Evolutionary conservation across 1,284 basidiomycete genomes (phyloP), one percentile per base, ranked within the genome.

Genomic region (Kalmanozyma brasiliensis): DNA sequence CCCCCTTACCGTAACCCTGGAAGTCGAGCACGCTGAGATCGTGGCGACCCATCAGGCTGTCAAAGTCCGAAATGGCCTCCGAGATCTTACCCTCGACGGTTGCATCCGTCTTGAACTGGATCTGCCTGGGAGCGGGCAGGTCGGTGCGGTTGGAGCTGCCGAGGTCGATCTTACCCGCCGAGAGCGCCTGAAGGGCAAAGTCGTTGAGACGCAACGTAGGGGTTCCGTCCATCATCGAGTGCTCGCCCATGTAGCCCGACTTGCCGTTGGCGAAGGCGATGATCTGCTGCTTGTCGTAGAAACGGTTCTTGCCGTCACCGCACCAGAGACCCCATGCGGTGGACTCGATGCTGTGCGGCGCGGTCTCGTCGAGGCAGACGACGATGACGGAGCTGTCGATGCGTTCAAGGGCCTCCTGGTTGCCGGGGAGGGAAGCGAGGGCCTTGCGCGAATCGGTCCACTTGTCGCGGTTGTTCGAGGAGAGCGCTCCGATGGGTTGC

Each of bases 201-300:
- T 99, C 95, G 85, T 96, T 98, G 86, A 98, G 84, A 52, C 95
- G 90, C 30, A 97, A 85, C 0, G 95, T 98, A 0, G 95, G 92
- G 0, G 94, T 98, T 41, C 95, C 95, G 80, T 97, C 95, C 91
- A 94, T 92, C 82, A 91, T 93, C 13, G 91, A 93, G 83, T 95
- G 93, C 83, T 95, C 93, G 51, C 93, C 93, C 87, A 94, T 89
- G 73, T 96, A 99, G 1, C 93, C 95, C 24, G 92, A 93, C 61
- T 93, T 91, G 52, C 93, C 96, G 91, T 96, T 33, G 96, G 91
- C 62, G 16, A 70, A 71, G 14, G 78, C 68, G 45, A 80, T 74
- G 63, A 83, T 92, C 82, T 98, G 91, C 82, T 98, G 95, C 84
- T 98, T 98, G 86, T 98, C 96, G 82, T 91, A 98, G 87, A 92